Evolutionary conservation across 1,284 basidiomycete species (phyloP), one percentile per base, ranked within the genome.

Genomic region (Malassezia japonica): DNA sequence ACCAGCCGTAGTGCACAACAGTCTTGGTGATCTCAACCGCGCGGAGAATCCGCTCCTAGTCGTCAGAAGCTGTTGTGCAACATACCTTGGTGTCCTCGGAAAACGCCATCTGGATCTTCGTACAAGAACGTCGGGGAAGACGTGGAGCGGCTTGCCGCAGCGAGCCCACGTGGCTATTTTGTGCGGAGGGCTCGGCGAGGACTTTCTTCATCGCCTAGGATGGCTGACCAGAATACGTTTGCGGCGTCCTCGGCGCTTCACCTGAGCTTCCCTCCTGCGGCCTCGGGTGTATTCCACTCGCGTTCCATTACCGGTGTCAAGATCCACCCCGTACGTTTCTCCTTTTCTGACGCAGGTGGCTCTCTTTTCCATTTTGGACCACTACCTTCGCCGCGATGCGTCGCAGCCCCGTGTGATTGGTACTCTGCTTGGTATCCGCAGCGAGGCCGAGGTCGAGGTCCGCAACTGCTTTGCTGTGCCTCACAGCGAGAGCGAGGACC

Each of bases 341-440:
- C 21, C 13, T 16, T 8, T 7, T 21, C 9, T 40, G 13, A 4
- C 40, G 0, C 18, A 55, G 53, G 53, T 66, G 38, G 70, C 88
- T 7, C 81, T 98, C 51, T 90, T 95, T 73, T 85, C 87, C 51
- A 90, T 96, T 77, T 83, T 98, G 59, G 92, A 96, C 76, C 92
- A 98, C 77, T 94, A 90, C 76, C 82, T 96, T 44, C 85, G 94
- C 32, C 82, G 90, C 57, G 86, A 90, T 67, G 85, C 56, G 33
- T 57, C 60, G 13, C 65, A 65, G 49, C 59, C 57, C 25, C 82
- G 92, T 51, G 92, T 98, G 7, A 92, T 99, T 71, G 94, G 94
- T 21, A 95, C 94, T 0, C 81, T 98, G 25, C 83, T 99, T 36
- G 92, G 92, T 12, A 82, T 80, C 42, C 82, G 91, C 62, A 83